Evolutionary conservation across 495 filamentous ascomycete species (phyloP).

Genomic region (Penicillium canariense): DNA sequence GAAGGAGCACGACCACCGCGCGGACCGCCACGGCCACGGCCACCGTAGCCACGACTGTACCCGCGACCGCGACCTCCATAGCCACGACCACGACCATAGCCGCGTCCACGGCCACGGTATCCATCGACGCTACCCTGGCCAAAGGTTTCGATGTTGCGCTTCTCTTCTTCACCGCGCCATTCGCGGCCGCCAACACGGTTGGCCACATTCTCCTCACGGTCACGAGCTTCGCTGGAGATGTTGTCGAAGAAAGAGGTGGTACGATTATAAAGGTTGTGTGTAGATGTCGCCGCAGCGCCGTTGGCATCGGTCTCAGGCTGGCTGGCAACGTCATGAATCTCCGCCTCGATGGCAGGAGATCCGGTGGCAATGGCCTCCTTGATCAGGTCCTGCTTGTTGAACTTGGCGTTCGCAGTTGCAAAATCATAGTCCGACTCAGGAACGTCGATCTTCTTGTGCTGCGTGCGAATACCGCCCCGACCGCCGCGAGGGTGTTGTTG

Average conservation of each 20-base stretch:
- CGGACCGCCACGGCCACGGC: constrained; percentile 23
- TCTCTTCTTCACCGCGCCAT: constrained; percentile 89
- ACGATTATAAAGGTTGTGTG: constrained; percentile 66
- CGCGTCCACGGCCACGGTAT: constrained; percentile 66
- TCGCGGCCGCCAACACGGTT: constrained; percentile 76
- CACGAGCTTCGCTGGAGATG: constrained; percentile 88
- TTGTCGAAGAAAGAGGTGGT: constrained; percentile 91
- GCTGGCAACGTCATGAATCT: constrained; percentile 31
- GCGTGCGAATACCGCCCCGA: constrained; percentile 55
- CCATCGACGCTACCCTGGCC: constrained; percentile 96
- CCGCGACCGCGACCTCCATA: constrained; percentile 62
- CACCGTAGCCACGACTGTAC: constrained; percentile 25
- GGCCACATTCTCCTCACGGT: constrained; percentile 71
- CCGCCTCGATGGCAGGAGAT: constrained; percentile 60
- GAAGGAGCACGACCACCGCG: constrained; percentile 40
- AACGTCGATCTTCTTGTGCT: constrained; percentile 73
- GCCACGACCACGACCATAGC: constrained; percentile 57
- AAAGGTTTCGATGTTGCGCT: constrained; percentile 96
- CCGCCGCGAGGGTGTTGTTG: constrained; percentile 45
- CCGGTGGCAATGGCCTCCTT: constrained; percentile 85
- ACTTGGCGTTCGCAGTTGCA: constrained; percentile 86
- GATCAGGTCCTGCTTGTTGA: constrained; percentile 94
- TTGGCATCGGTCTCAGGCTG: constrained; percentile 34
- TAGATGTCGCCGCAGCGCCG: constrained; percentile 19
- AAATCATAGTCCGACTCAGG: constrained; percentile 93